A percentile compares a stretch with the other conserved stretches of the same genome.
phyloP scores from a whole-genome alignment of 2,329 filamentous ascomycete genomes.

The Hypoxylon sp. region DNA sequence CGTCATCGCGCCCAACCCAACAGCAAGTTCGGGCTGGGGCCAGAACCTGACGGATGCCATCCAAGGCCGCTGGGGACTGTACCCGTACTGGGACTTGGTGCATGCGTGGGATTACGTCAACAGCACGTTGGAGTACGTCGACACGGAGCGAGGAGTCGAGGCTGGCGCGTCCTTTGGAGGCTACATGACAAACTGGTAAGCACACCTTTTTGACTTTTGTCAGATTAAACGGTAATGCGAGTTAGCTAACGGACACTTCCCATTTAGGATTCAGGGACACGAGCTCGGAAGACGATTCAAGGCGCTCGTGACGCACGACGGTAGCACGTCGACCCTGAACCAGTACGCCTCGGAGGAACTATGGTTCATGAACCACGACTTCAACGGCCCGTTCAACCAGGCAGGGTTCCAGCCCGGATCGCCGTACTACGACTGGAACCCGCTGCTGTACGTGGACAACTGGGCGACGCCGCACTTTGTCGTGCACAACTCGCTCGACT shows the following conservation, averaged over 20 bases:
- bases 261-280: conserved; percentile 59
- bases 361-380: conserved; percentile 54
- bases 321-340: conserved; percentile 49
- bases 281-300: conserved; percentile 64
- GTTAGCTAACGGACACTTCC: conserved; percentile 9
- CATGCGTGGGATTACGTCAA: conserved; percentile 62
- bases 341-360: conserved; percentile 49
- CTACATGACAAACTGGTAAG: conserved; percentile 63
- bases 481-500: conserved; percentile 74
- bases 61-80: conserved; percentile 58
- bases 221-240: background rate
- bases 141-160: conserved; percentile 59
- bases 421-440: conserved; percentile 60
- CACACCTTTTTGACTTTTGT: conserved; percentile 23
- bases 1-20: conserved; percentile 63
- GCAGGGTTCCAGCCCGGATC: conserved; percentile 48
- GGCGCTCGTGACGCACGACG: conserved; percentile 64
- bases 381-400: conserved; percentile 58
- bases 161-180: conserved; percentile 64
- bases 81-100: conserved; percentile 64
- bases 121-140: conserved; percentile 59
- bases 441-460: conserved; percentile 57
- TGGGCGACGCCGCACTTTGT: conserved; percentile 76
- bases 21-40: conserved; percentile 62
- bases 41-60: conserved; percentile 62